Percentiles rank a stretch among this genome's conserved stretches.
phyloP scores from a whole-genome alignment of 1,284 basidiomycete species.

The Irpex sp. region DNA sequence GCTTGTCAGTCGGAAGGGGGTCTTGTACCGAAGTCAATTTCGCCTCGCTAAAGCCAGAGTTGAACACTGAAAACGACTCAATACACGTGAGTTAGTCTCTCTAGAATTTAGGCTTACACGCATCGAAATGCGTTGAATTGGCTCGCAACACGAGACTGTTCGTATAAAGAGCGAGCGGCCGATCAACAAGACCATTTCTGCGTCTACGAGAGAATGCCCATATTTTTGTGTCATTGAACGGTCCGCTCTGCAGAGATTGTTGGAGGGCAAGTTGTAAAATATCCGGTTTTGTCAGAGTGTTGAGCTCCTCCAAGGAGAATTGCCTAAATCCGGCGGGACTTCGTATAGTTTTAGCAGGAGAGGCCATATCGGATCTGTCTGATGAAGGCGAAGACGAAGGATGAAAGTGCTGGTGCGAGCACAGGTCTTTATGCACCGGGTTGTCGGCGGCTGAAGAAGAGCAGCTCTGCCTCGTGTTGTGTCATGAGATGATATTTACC shows the following conservation, averaged over 20 bases:
- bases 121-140: constrained; percentile 11
- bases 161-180: constrained; percentile 6
- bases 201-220: constrained; percentile 13
- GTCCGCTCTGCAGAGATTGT: constrained; percentile 2
- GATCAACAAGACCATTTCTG: neutral
- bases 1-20: constrained; percentile 8
- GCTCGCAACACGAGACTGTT: constrained; percentile 10
- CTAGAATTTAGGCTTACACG: constrained; percentile 2
- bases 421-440: too few relatives aligned
- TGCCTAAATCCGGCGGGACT: too few relatives aligned
- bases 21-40: constrained; percentile 12
- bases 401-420: too few relatives aligned
- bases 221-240: constrained; percentile 13
- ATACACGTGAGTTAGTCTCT: neutral
- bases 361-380: too few relatives aligned
- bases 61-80: constrained; percentile 12
- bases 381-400: too few relatives aligned
- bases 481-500: too few relatives aligned
- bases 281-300: neutral
- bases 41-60: constrained; percentile 16
- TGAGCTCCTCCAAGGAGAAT: too few relatives aligned
- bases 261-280: constrained; percentile 5
- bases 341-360: too few relatives aligned
- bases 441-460: too few relatives aligned
- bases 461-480: too few relatives aligned